phyloP scores from a whole-genome alignment of 2,329 filamentous ascomycete genomes.

The Daldinia sp. region DNA sequence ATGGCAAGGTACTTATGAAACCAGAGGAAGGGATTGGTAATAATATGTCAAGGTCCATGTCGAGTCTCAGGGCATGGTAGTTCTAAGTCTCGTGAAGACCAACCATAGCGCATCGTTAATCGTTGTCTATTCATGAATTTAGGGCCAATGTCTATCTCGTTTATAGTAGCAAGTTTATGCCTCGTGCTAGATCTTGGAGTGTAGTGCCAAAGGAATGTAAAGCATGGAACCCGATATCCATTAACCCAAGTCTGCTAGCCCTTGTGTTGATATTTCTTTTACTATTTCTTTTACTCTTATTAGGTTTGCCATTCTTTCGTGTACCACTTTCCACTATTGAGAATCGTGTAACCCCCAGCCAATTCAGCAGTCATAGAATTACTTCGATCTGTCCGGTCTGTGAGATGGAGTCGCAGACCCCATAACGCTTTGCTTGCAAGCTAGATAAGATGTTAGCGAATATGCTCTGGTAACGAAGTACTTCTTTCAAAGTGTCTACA shows the following conservation, averaged over 20 bases:
- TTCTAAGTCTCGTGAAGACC: too few species aligned
- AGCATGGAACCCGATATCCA: not conserved
- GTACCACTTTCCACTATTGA: not conserved
- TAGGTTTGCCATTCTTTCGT: not conserved
- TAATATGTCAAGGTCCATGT: too few species aligned
- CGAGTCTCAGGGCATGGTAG: too few species aligned
- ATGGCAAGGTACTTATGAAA: too few species aligned
- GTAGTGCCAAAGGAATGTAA: not conserved
- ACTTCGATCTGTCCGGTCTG: constrained; percentile 41
- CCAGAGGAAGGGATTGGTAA: too few species aligned
- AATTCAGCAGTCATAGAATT: constrained; percentile 32
- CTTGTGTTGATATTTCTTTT: not conserved
- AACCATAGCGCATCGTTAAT: too few species aligned
- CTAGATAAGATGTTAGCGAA: constrained; percentile 29
- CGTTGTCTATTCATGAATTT: too few species aligned
- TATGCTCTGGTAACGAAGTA: not conserved
- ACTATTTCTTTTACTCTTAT: not conserved
- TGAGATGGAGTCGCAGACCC: constrained; percentile 36
- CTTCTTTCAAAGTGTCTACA: constrained; percentile 7
- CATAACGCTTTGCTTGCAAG: constrained; percentile 43
- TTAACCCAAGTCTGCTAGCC: not conserved
- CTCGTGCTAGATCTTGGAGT: not conserved
- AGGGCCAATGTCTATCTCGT: too few species aligned
- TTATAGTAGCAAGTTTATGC: too few species aligned
- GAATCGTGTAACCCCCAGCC: too few species aligned